Evolutionary conservation across 192 early-diverging fungal genomes (phyloP).

Genomic region (Diversispora eburnea): DNA sequence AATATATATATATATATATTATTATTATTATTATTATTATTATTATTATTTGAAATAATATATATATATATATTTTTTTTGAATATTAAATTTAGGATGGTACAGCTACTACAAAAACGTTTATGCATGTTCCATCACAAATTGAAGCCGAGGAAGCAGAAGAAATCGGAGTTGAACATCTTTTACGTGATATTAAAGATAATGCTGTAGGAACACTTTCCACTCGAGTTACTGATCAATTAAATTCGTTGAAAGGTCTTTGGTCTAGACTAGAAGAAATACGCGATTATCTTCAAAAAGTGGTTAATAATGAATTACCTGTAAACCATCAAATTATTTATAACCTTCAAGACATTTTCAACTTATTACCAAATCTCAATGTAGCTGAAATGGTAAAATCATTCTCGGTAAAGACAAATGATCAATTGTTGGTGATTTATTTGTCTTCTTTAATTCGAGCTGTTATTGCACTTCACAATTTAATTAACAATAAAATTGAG

Average conservation of each 20-base stretch:
- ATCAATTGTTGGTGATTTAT: slow-evolving; percentile 93
- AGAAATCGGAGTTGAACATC: slow-evolving; percentile 98
- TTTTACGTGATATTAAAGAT: slow-evolving; percentile 98
- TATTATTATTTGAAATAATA: no score
- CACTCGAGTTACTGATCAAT: slow-evolving; percentile 87
- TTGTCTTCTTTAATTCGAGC: slow-evolving; percentile 87
- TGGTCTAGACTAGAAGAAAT: slow-evolving; percentile 84
- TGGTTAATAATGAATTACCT: slow-evolving; percentile 79
- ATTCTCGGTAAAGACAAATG: slow-evolving; percentile 93
- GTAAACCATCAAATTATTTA: slow-evolving; percentile 97
- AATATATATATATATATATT: not conserved
- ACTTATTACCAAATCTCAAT: slow-evolving; percentile 89
- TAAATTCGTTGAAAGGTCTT: slow-evolving; percentile 88
- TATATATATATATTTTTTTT: not conserved
- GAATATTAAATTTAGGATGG: slow-evolving; percentile 69
- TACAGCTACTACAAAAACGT: slow-evolving; percentile 93
- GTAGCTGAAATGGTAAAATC: slow-evolving; percentile 73
- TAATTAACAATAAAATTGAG: slow-evolving; percentile 98
- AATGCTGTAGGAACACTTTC: slow-evolving; percentile 92
- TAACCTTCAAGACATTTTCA: slow-evolving; percentile 98
- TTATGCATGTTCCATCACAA: slow-evolving; percentile 90
- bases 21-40: no score
- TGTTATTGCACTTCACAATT: slow-evolving; percentile 93
- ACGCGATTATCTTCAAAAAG: slow-evolving; percentile 82
- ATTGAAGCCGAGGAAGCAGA: slow-evolving; percentile 99